Base-by-base conservation (phyloP, 148 eudicot species). In the Persicaria maculosa region DNA sequence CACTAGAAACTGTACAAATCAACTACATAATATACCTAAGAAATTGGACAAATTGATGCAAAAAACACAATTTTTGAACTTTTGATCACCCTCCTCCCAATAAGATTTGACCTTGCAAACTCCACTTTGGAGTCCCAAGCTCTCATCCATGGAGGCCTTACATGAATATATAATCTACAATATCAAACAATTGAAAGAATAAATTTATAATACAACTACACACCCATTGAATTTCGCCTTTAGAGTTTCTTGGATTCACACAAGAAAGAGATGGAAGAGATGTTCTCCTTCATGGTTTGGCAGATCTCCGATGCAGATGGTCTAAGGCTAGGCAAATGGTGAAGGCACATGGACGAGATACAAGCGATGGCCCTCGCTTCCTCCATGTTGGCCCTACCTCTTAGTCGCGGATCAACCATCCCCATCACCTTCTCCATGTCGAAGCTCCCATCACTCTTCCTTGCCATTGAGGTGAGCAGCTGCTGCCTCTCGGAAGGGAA, bases 291-390 rank as follows among this genome's bases (percentile, higher is more conserved):
- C 77, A 88, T 83, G 50, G 75, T 62, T 50, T 62, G 72, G 52
- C 87, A 72, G 4, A 92, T 81, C 15, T 89, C 92, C 17, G 80
- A n/a, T 0, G 91, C 81, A 72, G 86, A 82, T 50, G 88, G 97
- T 86, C 97, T 88, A 12, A 86, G 80, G 62, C 85, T 81, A 12
- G 94, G 88, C 59, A 91, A 76, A 71, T 84, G 80, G 7, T 74
- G 74, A 6, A 89, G 84, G 69, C 97, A 92, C 48, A 53, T 62
- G 7, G 79, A 81, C 0, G 94, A 82, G 48, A 92, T 69, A 0
- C 74, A 77, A 70, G 83, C 81, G 83, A 89, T 75, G 6, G 73
- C 80, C 52, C n/a, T 80, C 0, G 80, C 87, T 69, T 92, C 91
- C 44, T 86, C 86, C 62, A 57, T 53, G 25, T 83, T 82, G 67